Evolutionary conservation across 129 eudicot species (phyloP), one percentile per base, ranked within the genome.

Genomic region (Pittosporum tobira): DNA sequence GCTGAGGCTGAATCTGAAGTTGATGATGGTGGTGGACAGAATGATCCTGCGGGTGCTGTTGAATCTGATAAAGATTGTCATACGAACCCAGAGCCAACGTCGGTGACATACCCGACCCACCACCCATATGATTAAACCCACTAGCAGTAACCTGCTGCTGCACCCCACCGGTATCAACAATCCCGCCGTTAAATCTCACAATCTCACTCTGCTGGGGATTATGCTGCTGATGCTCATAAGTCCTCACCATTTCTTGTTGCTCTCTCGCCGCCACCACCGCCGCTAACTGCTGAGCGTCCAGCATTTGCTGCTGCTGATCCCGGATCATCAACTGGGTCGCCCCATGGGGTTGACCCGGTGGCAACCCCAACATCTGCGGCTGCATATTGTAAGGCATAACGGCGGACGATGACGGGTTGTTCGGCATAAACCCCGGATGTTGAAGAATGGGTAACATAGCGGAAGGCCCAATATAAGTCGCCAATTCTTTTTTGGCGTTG

Each of bases 401-500:
- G 2, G 73, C 51, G 0, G 70, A 30, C 5, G 67, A 3, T 2
- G 83, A 27, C 20, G 65, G 64, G 13, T 31, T 52, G 26, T 52
- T 55, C 19, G 57, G 31, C 27, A 75, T 46, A 16, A 74, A 57
- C 12, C 86, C 87, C 1, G 81, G 81, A 45, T 71, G 80, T 16
- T 64, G 73, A 18, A 82, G 20, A 44, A 81, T 68, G 20, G 96
- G 87, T 27, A 80, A 48, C 76, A 81, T 55, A 0, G 94, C 90
- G 1, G 90, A 65, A 3, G 96, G 90, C 0, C 87, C 87, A 16
- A 81, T 81, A 34, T 84, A 84, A 31, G 42, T 48, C 1, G 96
- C 68, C 31, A 88, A 50, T 57, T 88, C 96, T 1, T 77, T 66
- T 63, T 77, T 84, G 4, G 94, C 96, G 3, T 19, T 61, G 6